These are phyloP conservation scores for Chloromonas sp. DNA, from an alignment of 163 green algal species.

Conservation along the genomic window DNA sequence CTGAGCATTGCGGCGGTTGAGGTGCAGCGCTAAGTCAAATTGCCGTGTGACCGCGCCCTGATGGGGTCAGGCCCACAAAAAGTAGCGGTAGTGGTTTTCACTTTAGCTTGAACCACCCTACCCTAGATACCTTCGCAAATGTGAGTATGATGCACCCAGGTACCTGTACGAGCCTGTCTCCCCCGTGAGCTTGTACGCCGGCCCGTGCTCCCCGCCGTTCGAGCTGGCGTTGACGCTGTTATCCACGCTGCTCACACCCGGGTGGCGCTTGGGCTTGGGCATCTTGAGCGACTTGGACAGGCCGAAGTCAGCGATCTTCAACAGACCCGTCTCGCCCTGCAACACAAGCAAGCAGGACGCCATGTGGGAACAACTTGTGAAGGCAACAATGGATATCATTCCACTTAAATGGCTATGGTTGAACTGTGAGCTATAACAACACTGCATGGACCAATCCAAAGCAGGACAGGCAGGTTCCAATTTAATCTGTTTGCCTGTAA, in stretches of 20 bases:
- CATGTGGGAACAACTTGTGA: background rate
- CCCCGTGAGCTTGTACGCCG: conserved; percentile 45
- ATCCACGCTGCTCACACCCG: conserved; percentile 18
- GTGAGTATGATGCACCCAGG: background rate
- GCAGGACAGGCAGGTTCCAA: too few species aligned
- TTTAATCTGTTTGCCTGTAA: too few species aligned
- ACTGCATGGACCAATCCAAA: too few species aligned
- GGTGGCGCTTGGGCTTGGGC: conserved; percentile 39
- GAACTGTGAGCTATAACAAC: background rate
- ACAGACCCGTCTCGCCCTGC: conserved; percentile 46
- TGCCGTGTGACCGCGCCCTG: too few species aligned
- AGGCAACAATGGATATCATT: background rate
- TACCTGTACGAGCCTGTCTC: conserved; percentile 71
- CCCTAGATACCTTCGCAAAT: too few species aligned
- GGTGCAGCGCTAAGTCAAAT: too few species aligned
- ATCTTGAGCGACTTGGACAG: conserved; percentile 79
- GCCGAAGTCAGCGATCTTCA: conserved; percentile 87
- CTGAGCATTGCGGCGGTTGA: too few species aligned
- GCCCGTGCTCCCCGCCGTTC: conserved; percentile 1
- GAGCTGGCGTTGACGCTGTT: conserved; percentile 6
- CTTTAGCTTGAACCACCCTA: too few species aligned
- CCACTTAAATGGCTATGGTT: background rate
- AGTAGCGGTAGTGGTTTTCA: too few species aligned
- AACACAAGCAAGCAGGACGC: background rate
- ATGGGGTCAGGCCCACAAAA: too few species aligned